Percentiles rank a stretch among this genome's conserved stretches.
These are phyloP conservation scores for Trichosporon inkin DNA, from an alignment of 1,284 basidiomycete species.

Conservation along the genomic window DNA sequence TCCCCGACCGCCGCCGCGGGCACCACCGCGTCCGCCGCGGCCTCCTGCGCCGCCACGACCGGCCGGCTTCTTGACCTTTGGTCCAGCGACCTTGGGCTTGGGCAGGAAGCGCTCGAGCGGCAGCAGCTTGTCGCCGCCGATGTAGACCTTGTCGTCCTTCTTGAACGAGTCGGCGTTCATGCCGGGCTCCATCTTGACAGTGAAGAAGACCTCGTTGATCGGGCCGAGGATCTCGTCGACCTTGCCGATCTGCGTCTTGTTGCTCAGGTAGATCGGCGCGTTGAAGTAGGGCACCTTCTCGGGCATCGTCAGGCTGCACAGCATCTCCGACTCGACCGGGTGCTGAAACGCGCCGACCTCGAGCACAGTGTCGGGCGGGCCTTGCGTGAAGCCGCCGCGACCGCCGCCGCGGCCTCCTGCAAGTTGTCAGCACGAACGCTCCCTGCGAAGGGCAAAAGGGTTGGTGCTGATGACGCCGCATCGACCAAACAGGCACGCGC, in stretches of 20 bases:
- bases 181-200: slow-evolving; percentile 93
- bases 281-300: slow-evolving; percentile 99
- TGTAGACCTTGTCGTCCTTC: slow-evolving; percentile 96
- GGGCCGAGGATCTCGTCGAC: slow-evolving; percentile 84
- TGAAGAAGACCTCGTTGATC: slow-evolving; percentile 98
- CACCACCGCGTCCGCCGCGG: slow-evolving; percentile 14
- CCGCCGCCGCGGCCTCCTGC: slow-evolving; percentile 27
- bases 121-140: slow-evolving; percentile 89
- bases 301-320: slow-evolving; percentile 78
- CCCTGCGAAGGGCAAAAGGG: too few relatives aligned
- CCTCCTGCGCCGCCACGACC: slow-evolving; percentile 11
- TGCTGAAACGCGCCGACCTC: slow-evolving; percentile 87
- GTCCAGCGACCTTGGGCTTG: slow-evolving; percentile 77
- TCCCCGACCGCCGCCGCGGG: slow-evolving; percentile 12
- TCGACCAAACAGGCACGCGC: background rate
- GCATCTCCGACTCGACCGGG: slow-evolving; percentile 97
- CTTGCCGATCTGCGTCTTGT: slow-evolving; percentile 89
- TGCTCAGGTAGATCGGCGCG: slow-evolving; percentile 96
- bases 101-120: slow-evolving; percentile 96
- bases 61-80: slow-evolving; percentile 50
- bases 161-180: slow-evolving; percentile 96
- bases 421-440: too few relatives aligned
- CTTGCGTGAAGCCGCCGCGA: slow-evolving; percentile 61
- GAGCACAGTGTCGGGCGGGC: slow-evolving; percentile 78
- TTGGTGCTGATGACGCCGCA: too few relatives aligned